phyloP scores from a whole-genome alignment of 257 asterid species.

The Solanum rostratum region DNA sequence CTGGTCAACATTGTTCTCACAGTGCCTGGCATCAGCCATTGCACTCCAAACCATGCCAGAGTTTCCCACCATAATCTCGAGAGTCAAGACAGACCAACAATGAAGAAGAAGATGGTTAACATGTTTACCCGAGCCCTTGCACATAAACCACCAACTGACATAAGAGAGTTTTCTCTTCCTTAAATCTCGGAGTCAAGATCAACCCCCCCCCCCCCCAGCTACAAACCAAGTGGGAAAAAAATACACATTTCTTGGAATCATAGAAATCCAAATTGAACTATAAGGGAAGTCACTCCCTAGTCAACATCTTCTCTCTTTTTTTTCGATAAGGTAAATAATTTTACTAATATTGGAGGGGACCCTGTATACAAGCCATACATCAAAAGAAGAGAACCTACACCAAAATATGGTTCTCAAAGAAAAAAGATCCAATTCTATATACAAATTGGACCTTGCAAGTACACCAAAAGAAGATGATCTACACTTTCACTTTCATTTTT shows the following conservation, averaged over 20 bases:
- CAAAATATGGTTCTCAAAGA: neutral
- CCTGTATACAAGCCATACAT: neutral
- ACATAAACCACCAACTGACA: neutral
- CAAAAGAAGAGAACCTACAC: neutral
- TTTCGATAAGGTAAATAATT: neutral
- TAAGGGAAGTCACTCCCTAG: neutral
- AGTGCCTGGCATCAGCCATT: neutral
- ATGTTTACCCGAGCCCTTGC: neutral
- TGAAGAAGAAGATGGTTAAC: neutral
- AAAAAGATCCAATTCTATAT: neutral
- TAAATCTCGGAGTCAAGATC: neutral
- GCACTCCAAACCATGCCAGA: neutral
- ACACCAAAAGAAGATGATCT: neutral
- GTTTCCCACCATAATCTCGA: neutral
- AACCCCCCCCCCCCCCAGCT: neutral
- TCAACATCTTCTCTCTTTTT: neutral
- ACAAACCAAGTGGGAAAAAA: neutral
- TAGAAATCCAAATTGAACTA: neutral
- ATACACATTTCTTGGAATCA: neutral
- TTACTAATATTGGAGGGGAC: neutral
- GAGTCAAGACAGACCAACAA: neutral
- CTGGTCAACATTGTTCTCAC: neutral
- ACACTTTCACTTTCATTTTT: neutral
- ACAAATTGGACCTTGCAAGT: neutral
- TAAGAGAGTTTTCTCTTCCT: neutral